Base-by-base conservation (phyloP, 176 grass and related monocot species). In the Oryza punctata region DNA sequence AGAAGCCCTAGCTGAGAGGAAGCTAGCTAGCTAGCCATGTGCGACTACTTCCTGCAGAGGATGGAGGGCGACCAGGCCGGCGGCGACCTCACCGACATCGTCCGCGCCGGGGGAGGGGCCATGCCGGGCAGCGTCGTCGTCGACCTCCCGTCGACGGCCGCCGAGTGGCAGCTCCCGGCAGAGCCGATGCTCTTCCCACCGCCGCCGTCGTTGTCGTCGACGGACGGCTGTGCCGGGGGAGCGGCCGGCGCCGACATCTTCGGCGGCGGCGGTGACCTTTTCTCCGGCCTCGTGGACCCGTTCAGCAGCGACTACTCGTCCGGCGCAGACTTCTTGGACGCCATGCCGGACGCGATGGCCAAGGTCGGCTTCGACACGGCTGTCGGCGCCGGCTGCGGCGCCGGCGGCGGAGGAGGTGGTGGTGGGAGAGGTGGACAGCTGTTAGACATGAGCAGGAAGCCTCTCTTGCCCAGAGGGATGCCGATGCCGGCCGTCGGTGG, bases 21-120 rank as follows among this genome's bases (percentile, higher is more conserved):
- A 47, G 30, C 29, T n/a, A 41, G 63, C 40, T 19, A 47, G 30
- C 23, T n/a, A 54, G 65, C 65, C 50, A 90, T 87, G 89, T 87
- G 89, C 84, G 89, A 90, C 70, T 90, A 87, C 85, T 90, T 90
- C 85, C 80, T 80, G 72, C 84, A 83, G 69, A 75, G 89, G 84
- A 90, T 87, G 80, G 93, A 95, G 30, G 77, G 82, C 27, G 89
- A 90, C 50, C 85, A 87, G 69, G 80, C 69, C 81, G 80, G 69
- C 38, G 89, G 85, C 19, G 89, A 90, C 84, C 85, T 90, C 76
- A 80, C 80, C 52, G 89, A 90, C 70, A 80, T 90, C 85, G 76
- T 90, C 75, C 63, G 89, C 5, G 81, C 85, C 30, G 85, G 89
- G 63, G 88, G 89, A n/a, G 80, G 63, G 33, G 57, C n/a, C 10